These are phyloP conservation scores for Moesziomyces parantarcticus DNA, from an alignment of 1,284 basidiomycete genomes.

Conservation along the genomic window DNA sequence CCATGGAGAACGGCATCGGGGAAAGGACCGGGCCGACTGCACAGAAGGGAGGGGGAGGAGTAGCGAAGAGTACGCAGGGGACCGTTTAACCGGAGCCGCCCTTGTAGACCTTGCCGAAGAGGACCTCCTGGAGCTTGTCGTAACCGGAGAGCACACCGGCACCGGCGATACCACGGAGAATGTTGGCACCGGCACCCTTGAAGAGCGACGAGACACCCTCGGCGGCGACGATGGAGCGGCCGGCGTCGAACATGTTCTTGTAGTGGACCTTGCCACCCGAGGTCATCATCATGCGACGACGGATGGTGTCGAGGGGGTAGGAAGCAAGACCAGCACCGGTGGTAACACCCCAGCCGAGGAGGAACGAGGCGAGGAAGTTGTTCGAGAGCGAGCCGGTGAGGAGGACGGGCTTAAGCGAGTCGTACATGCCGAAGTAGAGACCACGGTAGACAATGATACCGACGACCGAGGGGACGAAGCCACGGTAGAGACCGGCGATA, in stretches of 20 bases:
- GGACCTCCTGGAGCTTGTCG: constrained; percentile 81
- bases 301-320: constrained; percentile 68
- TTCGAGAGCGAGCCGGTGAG: constrained; percentile 64
- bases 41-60: constrained; percentile 20
- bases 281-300: constrained; percentile 69
- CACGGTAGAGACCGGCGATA: constrained; percentile 68
- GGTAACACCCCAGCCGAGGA: constrained; percentile 68
- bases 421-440: constrained; percentile 69
- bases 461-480: constrained; percentile 68
- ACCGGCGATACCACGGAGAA: constrained; percentile 96
- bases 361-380: constrained; percentile 68
- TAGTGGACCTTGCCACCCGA: constrained; percentile 67
- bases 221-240: constrained; percentile 80
- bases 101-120: constrained; percentile 69
- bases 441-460: constrained; percentile 68
- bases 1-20: constrained; percentile 15
- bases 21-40: constrained; percentile 9
- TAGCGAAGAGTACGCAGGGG: neutral
- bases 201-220: constrained; percentile 85
- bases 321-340: constrained; percentile 68
- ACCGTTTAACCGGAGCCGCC: constrained; percentile 51
- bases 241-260: constrained; percentile 74
- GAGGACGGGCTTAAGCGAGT: constrained; percentile 68
- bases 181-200: constrained; percentile 86
- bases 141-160: constrained; percentile 90